phyloP scores from a whole-genome alignment of 2,329 filamentous ascomycete genomes.

The Fusarium anguioides region DNA sequence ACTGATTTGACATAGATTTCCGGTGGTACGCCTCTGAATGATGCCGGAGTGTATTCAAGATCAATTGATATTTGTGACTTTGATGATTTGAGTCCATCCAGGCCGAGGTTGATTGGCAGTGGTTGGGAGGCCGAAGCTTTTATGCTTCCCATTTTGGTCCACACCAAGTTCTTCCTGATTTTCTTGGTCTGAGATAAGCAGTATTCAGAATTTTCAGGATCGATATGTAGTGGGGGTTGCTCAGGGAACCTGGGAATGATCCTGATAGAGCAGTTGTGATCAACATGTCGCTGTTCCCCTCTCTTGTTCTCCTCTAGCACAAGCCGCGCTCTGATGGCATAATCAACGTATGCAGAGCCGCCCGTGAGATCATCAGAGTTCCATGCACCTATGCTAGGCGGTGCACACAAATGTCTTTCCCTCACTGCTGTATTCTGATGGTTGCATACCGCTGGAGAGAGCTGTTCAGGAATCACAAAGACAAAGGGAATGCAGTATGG shows the following conservation, averaged over 20 bases:
- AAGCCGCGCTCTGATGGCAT: neutral
- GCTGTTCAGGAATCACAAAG: neutral
- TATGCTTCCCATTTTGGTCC: neutral
- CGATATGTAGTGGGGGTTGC: neutral
- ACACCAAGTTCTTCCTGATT: neutral
- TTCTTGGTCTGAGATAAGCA: neutral
- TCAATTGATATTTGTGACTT: neutral
- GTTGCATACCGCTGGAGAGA: neutral
- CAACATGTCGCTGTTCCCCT: neutral
- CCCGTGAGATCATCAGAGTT: neutral
- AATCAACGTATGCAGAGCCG: neutral
- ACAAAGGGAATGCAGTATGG: neutral
- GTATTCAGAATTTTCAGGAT: neutral
- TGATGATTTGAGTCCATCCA: neutral
- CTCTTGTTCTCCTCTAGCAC: neutral
- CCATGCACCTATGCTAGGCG: conserved; percentile 1
- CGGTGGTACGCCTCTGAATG: fast-evolving
- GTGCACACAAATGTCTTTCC: neutral
- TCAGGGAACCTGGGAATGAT: neutral
- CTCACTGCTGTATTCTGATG: neutral
- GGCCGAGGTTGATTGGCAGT: neutral
- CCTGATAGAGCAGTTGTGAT: neutral
- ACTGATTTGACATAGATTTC: neutral
- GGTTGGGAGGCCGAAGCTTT: neutral
- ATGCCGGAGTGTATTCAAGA: neutral